These are phyloP conservation scores for Protomyces lactucae-debilis DNA, from an alignment of 1,139 yeast genomes.

Conservation along the genomic window DNA sequence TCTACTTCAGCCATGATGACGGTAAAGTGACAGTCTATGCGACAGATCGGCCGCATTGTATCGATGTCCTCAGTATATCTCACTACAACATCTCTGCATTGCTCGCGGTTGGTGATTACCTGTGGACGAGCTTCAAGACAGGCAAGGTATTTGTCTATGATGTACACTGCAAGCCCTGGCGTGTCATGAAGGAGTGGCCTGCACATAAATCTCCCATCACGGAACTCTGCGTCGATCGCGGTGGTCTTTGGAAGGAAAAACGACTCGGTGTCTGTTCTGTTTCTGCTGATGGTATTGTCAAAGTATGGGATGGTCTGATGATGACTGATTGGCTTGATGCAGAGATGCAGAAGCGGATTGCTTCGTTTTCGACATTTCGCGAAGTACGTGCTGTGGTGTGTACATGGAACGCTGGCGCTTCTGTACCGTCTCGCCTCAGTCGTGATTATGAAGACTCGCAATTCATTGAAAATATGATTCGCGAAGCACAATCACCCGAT, in stretches of 20 bases:
- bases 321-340: conserved; percentile 41
- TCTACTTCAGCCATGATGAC: conserved; percentile 45
- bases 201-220: conserved; percentile 40
- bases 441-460: conserved; percentile 33
- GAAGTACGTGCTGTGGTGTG: conserved; percentile 38
- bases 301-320: conserved; percentile 42
- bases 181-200: conserved; percentile 43
- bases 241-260: conserved; percentile 33
- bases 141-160: conserved; percentile 42
- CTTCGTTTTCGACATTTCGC: conserved; percentile 37
- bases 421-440: conserved; percentile 40
- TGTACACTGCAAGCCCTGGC: conserved; percentile 39
- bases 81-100: conserved; percentile 39
- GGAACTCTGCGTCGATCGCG: conserved; percentile 31
- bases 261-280: conserved; percentile 34
- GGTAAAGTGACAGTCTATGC: conserved; percentile 43
- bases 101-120: conserved; percentile 37
- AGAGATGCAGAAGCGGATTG: conserved; percentile 37
- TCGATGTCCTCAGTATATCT: conserved; percentile 40
- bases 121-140: conserved; percentile 44
- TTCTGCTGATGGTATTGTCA: conserved; percentile 34
- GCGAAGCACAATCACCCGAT: conserved; percentile 49
- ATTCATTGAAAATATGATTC: conserved; percentile 29
- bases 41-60: conserved; percentile 34
- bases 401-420: conserved; percentile 47